Evolutionary conservation across 2,329 filamentous ascomycete genomes (phyloP), one percentile per base, ranked within the genome.

Genomic region (Phaeosphaeriaceae sp.): DNA sequence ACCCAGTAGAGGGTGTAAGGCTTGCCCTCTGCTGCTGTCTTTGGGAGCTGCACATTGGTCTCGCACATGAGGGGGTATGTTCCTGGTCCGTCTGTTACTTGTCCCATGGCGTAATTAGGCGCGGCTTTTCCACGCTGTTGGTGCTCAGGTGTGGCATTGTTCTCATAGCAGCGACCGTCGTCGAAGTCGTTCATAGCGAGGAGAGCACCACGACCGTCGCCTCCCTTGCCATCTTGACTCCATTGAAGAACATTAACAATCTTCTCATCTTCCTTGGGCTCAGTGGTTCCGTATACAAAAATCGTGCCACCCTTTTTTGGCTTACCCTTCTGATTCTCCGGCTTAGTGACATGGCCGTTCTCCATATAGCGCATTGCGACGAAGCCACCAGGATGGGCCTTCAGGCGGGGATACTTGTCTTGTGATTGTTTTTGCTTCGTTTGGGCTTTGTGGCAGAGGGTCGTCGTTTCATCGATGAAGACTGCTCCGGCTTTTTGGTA

Each of bases 1-100:
- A 97, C 87, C 93, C 93, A 97, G 79, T 96, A 96, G 42, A 96
- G 76, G 3, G 91, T 93, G 71, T 92, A 90, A 21, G 81, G 81
- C 23, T 86, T 82, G 36, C 85, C 85, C 8, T 79, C 72, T n/a
- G 81, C 73, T 38, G 85, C 77, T 60, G 88, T 82, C 4, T 78
- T 67, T 0, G 94, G 94, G 12, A 99, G 77, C 65, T 86, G 80
- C 39, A 97, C 77, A 66, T 94, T 87, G 29, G 87, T 87, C 73
- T 97, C 92, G 75, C 94, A 97, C 77, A 82, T 87, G 42, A 92
- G 78, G 62, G 87, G 83, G 37, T 75, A 74, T 43, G 73, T 69
- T 28, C 65, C 66, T 7, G 64, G 62, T 0, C 54, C 54, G n/a
- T 68, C 66, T 16, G 63, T 61, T 30, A 50, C 67, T 53, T 78